Evolutionary conservation across 768 basidiomycete genomes (phyloP), one percentile per base, ranked within the genome.

Genomic region (Rhizopogon salebrosus): DNA sequence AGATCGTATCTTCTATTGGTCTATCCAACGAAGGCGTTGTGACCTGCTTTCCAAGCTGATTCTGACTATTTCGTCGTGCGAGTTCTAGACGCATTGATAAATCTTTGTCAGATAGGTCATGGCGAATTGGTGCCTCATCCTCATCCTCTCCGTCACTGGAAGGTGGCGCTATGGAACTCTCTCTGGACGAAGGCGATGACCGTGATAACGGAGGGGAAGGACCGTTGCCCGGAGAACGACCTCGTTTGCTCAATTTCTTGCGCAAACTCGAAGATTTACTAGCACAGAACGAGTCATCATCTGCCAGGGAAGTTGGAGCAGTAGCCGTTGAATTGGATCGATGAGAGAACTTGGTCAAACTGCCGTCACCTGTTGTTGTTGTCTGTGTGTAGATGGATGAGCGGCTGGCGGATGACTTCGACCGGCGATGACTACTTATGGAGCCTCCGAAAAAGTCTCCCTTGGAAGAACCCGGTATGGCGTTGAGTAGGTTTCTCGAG

Each of bases 401-500:
- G 14, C 88, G 85, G 63, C 85, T 87, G 16, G 76, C 71, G 0
- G 79, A 78, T 2, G 91, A 90, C 62, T 87, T 86, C 22, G 80
- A 75, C 22, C 87, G 83, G 54, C 79, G 79, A 62, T 83, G 83
- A 52, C 83, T 75, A 60, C 78, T 86, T 34, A 87, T 80, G 0
- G 86, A 84, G 4, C 82, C 83, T 27, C 84, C 80, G 63, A 93
- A 92, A 52, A 92, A 75, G 57, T 94, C 91, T 29, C 80, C 80
- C 71, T 84, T 83, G 8, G 82, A 72, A 10, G 80, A 80, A 8
- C 85, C 88, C 27, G 86, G 79, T 2, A 83, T 80, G 6, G 80
- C 65, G 60, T 79, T 83, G 70, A 97, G 95, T 26, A 98, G 77
- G 67, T 92, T 94, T 40, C 92, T 82, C 18, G 92, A 93, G 59